phyloP scores from a whole-genome alignment of 2,329 filamentous ascomycete species.

The Cryphonectria radicalis region DNA sequence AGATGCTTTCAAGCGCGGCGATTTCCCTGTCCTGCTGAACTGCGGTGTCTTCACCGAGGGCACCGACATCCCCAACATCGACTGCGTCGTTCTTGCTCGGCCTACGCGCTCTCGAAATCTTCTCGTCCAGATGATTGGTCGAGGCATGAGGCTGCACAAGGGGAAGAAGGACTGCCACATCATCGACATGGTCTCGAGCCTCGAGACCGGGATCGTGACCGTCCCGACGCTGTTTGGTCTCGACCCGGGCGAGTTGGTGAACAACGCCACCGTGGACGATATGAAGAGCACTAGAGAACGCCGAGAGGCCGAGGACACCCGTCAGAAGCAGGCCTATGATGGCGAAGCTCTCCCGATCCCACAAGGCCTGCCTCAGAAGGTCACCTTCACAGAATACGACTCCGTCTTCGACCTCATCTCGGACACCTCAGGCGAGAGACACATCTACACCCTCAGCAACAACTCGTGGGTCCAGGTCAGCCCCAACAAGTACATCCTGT shows the following conservation, averaged over 20 bases:
- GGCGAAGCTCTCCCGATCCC: slow-evolving; percentile 11
- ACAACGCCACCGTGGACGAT: slow-evolving; percentile 65
- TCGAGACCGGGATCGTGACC: slow-evolving; percentile 84
- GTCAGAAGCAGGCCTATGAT: slow-evolving; percentile 32
- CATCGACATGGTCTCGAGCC: slow-evolving; percentile 91
- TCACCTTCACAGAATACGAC: slow-evolving; percentile 89
- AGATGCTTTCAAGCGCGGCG: slow-evolving; percentile 73
- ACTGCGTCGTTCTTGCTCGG: slow-evolving; percentile 85
- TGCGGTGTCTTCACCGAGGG: slow-evolving; percentile 97
- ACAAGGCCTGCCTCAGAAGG: slow-evolving; percentile 41
- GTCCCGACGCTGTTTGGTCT: slow-evolving; percentile 92
- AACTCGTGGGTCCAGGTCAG: slow-evolving; percentile 83
- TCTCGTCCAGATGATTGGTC: slow-evolving; percentile 95
- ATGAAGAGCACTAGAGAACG: slow-evolving; percentile 60
- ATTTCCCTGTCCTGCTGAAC: slow-evolving; percentile 89
- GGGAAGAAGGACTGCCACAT: slow-evolving; percentile 90
- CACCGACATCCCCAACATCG: slow-evolving; percentile 96
- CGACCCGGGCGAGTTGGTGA: slow-evolving; percentile 77
- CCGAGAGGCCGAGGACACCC: slow-evolving; percentile 50
- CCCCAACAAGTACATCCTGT: slow-evolving; percentile 72
- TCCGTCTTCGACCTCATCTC: slow-evolving; percentile 89
- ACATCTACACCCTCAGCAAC: slow-evolving; percentile 76
- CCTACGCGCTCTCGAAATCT: slow-evolving; percentile 93
- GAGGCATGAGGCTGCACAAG: slow-evolving; percentile 82
- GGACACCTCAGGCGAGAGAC: slow-evolving; percentile 76